These are phyloP conservation scores for Phytophthora citricola DNA, from an alignment of 352 stramenopile species.

Conservation along the genomic window DNA sequence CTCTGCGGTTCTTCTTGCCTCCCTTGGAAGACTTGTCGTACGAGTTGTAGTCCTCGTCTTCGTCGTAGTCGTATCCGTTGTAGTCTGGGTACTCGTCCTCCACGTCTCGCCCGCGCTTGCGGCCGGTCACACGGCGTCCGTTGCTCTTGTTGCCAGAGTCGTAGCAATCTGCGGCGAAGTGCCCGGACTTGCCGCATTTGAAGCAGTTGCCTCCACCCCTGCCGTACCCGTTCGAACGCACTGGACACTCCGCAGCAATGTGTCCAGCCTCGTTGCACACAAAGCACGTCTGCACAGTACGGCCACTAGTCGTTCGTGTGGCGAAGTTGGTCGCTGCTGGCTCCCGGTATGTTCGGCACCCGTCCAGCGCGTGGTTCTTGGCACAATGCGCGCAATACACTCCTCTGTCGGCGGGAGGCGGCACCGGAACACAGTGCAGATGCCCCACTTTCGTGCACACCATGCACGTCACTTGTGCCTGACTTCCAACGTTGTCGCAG, in stretches of 20 bases:
- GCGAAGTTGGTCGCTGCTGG: constrained; percentile 54
- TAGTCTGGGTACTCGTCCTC: constrained; percentile 60
- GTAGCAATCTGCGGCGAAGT: constrained; percentile 61
- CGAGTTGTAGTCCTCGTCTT: constrained; percentile 47
- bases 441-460: constrained; percentile 71
- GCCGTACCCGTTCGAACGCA: constrained; percentile 47
- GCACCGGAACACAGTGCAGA: constrained; percentile 73
- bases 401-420: constrained; percentile 66
- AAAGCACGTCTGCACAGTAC: constrained; percentile 75
- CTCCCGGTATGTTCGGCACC: constrained; percentile 56
- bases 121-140: constrained; percentile 39
- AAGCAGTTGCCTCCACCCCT: constrained; percentile 54
- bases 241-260: constrained; percentile 71
- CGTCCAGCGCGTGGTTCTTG: constrained; percentile 58
- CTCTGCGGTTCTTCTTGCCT: constrained; percentile 27
- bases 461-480: constrained; percentile 68
- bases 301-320: constrained; percentile 40
- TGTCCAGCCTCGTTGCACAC: constrained; percentile 76
- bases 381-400: constrained; percentile 78
- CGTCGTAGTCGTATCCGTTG: constrained; percentile 45
- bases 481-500: constrained; percentile 45
- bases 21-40: constrained; percentile 36
- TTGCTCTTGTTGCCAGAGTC: constrained; percentile 24
- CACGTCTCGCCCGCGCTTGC: constrained; percentile 55
- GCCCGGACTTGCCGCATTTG: constrained; percentile 53